Percentiles rank a stretch among this genome's conserved stretches.
Conservation (phyloP, 2,329 filamentous ascomycete genomes). For the Didymella pomorum region DNA sequence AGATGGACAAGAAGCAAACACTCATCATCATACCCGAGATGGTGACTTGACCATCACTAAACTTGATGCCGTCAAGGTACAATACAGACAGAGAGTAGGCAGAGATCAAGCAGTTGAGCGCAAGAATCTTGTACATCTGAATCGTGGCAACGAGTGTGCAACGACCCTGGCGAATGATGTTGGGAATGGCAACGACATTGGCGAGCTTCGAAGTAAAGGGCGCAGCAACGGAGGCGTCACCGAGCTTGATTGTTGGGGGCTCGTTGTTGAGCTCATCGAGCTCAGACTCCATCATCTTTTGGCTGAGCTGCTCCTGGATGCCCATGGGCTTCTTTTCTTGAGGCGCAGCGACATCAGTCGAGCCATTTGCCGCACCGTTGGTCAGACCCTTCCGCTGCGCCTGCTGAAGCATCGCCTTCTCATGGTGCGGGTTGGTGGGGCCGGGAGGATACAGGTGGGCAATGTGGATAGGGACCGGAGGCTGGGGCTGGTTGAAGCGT, state of each 20-base stretch:
- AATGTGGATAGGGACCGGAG: slow-evolving; percentile 91
- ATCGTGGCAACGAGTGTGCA: slow-evolving; percentile 98
- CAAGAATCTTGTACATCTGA: slow-evolving; percentile 99
- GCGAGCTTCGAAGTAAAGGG: slow-evolving; percentile 98
- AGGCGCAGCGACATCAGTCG: slow-evolving; percentile 36
- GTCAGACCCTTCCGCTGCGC: slow-evolving; percentile 77
- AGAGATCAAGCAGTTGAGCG: slow-evolving; percentile 95
- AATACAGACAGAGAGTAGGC: slow-evolving; percentile 96
- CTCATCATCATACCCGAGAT: slow-evolving; percentile 99
- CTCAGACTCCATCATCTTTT: slow-evolving; percentile 86
- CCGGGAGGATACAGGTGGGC: slow-evolving; percentile 94
- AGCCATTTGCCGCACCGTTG: slow-evolving; percentile 44
- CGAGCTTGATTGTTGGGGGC: slow-evolving; percentile 94
- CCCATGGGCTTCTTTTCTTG: slow-evolving; percentile 64
- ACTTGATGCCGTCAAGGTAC: slow-evolving; percentile 98
- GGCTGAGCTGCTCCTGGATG: slow-evolving; percentile 84
- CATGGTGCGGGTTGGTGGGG: slow-evolving; percentile 89
- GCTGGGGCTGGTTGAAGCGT: slow-evolving; percentile 90
- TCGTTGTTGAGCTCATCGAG: slow-evolving; percentile 77
- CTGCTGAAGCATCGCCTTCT: slow-evolving; percentile 89
- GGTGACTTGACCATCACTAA: slow-evolving; percentile 96
- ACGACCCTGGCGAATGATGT: slow-evolving; percentile 96
- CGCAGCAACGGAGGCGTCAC: slow-evolving; percentile 94
- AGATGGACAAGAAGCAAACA: slow-evolving; percentile 98
- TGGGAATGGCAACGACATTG: slow-evolving; percentile 95